Evolutionary conservation across 768 basidiomycete species (phyloP).

Genomic region (Phlebiopsis flavidoalba): DNA sequence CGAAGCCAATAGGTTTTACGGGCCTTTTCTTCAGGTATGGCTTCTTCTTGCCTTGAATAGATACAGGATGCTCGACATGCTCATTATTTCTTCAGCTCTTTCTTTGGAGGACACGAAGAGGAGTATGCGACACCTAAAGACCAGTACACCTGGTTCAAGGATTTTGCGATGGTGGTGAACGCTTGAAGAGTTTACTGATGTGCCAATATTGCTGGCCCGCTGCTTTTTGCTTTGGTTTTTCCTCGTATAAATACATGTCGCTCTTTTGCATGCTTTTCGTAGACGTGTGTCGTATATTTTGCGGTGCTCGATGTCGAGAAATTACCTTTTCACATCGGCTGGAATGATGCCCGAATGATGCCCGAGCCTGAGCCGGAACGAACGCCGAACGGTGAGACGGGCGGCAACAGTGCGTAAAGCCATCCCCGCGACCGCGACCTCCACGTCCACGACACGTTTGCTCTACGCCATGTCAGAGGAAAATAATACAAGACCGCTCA

Average conservation of each 20-base stretch:
- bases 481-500: conserved; percentile 22
- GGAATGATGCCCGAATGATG: no score
- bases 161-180: conserved; percentile 42
- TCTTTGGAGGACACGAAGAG: conserved; percentile 72
- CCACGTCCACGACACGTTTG: not conserved
- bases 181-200: not conserved
- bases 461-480: not conserved
- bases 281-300: not conserved
- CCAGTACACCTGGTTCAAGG: conserved; percentile 75
- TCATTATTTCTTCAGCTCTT: conserved; percentile 40
- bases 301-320: not conserved
- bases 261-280: not conserved
- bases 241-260: not conserved
- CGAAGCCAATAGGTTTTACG: conserved; percentile 30
- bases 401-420: not conserved
- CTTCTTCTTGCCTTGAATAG: not conserved
- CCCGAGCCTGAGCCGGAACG: no score
- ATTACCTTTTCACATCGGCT: not conserved
- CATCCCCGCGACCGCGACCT: not conserved
- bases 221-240: not conserved
- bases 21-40: conserved; percentile 76
- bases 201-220: not conserved
- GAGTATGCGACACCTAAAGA: conserved; percentile 67
- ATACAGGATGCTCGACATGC: not conserved
- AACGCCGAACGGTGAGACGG: not conserved